Evolutionary conservation across 2,329 filamentous ascomycete genomes (phyloP).

Genomic region (Aschersonia sp.): DNA sequence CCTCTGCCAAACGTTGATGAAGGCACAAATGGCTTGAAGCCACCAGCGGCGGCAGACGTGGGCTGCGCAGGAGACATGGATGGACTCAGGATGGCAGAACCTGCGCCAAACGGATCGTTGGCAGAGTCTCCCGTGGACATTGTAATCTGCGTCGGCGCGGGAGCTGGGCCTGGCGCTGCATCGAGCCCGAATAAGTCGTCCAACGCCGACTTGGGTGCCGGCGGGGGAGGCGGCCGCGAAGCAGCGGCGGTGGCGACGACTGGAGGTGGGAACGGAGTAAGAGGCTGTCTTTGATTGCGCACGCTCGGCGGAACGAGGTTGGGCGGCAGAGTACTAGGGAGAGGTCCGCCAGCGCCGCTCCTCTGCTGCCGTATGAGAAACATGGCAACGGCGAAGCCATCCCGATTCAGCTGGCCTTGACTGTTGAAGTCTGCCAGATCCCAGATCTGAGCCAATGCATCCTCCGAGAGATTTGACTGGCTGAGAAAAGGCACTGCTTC

Average conservation of each 20-base stretch:
- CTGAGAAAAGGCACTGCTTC: conserved; percentile 91
- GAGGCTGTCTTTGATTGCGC: conserved; percentile 36
- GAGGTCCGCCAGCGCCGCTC: conserved; percentile 42
- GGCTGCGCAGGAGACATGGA: conserved; percentile 37
- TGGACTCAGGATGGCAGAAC: conserved; percentile 24
- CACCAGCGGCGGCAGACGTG: conserved; percentile 29
- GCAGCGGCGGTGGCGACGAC: conserved; percentile 27
- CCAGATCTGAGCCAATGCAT: conserved; percentile 88
- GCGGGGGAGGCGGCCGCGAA: conserved; percentile 28
- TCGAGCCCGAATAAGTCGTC: conserved; percentile 93
- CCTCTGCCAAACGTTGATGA: conserved; percentile 85
- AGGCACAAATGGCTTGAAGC: conserved; percentile 83
- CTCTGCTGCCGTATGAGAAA: conserved; percentile 87
- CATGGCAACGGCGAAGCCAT: conserved; percentile 97
- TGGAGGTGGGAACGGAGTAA: conserved; percentile 20
- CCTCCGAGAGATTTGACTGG: conserved; percentile 79
- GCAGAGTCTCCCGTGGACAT: conserved; percentile 63
- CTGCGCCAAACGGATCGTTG: conserved; percentile 48
- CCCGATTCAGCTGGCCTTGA: conserved; percentile 67
- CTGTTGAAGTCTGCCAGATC: conserved; percentile 91
- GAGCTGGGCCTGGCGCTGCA: conserved; percentile 29
- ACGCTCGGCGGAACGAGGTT: conserved; percentile 78
- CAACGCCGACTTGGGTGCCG: conserved; percentile 62
- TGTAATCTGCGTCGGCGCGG: conserved; percentile 42
- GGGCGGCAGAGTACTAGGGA: conserved; percentile 66